Percentiles rank a stretch among this genome's conserved stretches.
These are phyloP conservation scores for Phytopythium chamaehyphon DNA, from an alignment of 352 stramenopile genomes.

Conservation along the genomic window DNA sequence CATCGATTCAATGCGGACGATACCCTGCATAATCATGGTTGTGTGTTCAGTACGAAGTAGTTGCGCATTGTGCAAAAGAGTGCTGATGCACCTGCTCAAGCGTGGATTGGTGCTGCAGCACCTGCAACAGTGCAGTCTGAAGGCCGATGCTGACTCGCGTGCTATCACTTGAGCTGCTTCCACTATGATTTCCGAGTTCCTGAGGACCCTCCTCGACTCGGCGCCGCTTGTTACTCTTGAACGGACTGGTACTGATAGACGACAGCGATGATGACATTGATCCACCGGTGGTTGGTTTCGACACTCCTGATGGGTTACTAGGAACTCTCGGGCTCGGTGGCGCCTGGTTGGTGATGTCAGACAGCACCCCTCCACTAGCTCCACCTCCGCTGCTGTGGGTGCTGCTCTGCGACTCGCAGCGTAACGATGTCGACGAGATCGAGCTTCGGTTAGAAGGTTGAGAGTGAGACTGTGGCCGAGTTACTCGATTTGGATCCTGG, in stretches of 20 bases:
- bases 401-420: constrained; percentile 2
- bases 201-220: constrained; percentile 22
- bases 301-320: not conserved
- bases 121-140: constrained; percentile 29
- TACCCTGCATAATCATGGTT: constrained; percentile 1
- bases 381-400: not conserved
- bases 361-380: constrained; percentile 20
- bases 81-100: constrained; percentile 17
- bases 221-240: constrained; percentile 33
- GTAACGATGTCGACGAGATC: not conserved
- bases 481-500: not conserved
- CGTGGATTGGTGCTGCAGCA: constrained; percentile 27
- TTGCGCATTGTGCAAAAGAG: not conserved
- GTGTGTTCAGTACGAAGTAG: not conserved
- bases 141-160: constrained; percentile 22
- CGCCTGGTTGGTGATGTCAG: constrained; percentile 69
- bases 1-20: constrained; percentile 28
- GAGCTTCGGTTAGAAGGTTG: constrained; percentile 1
- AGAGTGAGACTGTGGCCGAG: not conserved
- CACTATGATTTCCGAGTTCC: constrained; percentile 17
- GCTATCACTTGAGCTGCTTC: constrained; percentile 13
- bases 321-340: constrained; percentile 2
- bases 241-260: constrained; percentile 2
- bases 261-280: constrained; percentile 4
- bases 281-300: not conserved